Conservation (phyloP, 495 filamentous ascomycete genomes). For the Xylaria grammica region DNA sequence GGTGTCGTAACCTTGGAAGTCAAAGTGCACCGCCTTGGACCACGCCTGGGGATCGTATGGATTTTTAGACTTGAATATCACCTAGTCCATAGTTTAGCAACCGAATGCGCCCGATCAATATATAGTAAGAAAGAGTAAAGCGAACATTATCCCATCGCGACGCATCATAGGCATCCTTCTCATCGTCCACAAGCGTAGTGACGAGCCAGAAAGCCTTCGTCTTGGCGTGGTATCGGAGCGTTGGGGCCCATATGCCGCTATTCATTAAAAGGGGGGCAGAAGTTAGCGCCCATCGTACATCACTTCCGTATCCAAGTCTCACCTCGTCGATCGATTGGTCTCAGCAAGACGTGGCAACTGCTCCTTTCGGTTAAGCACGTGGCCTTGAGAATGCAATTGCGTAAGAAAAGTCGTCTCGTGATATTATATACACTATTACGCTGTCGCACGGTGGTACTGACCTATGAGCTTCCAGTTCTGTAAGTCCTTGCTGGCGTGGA, state of each 20-base stretch:
- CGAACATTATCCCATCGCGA: slow-evolving; percentile 50
- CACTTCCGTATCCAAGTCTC: neutral
- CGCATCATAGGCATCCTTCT: slow-evolving; percentile 37
- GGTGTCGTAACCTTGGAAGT: slow-evolving; percentile 49
- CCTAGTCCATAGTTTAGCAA: slow-evolving; percentile 24
- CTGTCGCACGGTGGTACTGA: neutral
- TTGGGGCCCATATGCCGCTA: slow-evolving; percentile 51
- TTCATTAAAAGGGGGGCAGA: neutral
- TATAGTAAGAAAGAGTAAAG: no score
- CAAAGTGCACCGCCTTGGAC: slow-evolving; percentile 48
- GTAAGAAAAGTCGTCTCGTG: neutral
- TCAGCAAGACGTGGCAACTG: slow-evolving; percentile 49
- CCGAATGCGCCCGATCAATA: neutral
- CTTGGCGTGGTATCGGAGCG: slow-evolving; percentile 42
- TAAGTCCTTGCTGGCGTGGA: slow-evolving; percentile 59
- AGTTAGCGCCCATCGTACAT: neutral
- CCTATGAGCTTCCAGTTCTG: slow-evolving; percentile 57
- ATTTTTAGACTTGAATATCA: slow-evolving; percentile 47
- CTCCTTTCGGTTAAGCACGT: slow-evolving; percentile 46
- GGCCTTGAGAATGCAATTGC: slow-evolving; percentile 31
- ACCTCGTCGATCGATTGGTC: slow-evolving; percentile 52
- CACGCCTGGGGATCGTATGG: slow-evolving; percentile 41
- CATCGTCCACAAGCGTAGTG: slow-evolving; percentile 50
- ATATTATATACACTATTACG: no score
- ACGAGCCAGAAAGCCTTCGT: slow-evolving; percentile 45